A percentile compares a stretch with the other conserved stretches of the same genome.
These are phyloP conservation scores for Pulveroboletus frians DNA, from an alignment of 768 basidiomycete genomes.

Conservation along the genomic window DNA sequence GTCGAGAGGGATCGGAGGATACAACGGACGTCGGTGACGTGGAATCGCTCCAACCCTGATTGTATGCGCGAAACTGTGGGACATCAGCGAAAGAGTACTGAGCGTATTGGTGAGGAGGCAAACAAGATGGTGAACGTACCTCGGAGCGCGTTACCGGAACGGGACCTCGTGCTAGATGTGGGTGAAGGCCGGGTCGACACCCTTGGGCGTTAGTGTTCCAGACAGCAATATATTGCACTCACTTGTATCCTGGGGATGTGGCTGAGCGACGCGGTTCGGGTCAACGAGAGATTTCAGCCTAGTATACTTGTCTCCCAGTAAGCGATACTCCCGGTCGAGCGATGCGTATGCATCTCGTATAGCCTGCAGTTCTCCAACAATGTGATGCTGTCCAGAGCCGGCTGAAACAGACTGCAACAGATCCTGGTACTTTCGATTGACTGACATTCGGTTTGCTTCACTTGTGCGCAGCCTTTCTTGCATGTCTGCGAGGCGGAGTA, in stretches of 20 bases:
- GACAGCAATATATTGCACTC: not conserved
- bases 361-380: slow-evolving; percentile 16
- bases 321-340: slow-evolving; percentile 19
- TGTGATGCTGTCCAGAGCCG: slow-evolving; percentile 14
- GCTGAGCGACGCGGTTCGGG: slow-evolving; percentile 1
- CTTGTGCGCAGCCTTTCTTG: slow-evolving; percentile 25
- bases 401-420: slow-evolving; percentile 12
- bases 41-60: slow-evolving; percentile 6
- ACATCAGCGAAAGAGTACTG: not conserved
- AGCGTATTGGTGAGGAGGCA: not conserved
- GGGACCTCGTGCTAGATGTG: slow-evolving; percentile 1
- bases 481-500: slow-evolving; percentile 15
- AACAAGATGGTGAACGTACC: slow-evolving; percentile 2
- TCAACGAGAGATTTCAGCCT: slow-evolving; percentile 11
- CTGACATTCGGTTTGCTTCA: slow-evolving; percentile 13
- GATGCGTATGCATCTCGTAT: slow-evolving; percentile 15
- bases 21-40: slow-evolving; percentile 5
- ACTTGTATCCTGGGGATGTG: slow-evolving; percentile 10
- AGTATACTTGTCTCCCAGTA: slow-evolving; percentile 20
- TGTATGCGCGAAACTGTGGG: not conserved
- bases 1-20: slow-evolving; percentile 1
- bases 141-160: slow-evolving; percentile 8
- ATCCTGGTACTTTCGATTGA: slow-evolving; percentile 25
- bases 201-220: not conserved
- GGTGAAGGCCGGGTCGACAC: not conserved